Evolutionary conservation across 495 filamentous ascomycete species (phyloP), one percentile per base, ranked within the genome.

Genomic region (Oleoguttula mirabilis): DNA sequence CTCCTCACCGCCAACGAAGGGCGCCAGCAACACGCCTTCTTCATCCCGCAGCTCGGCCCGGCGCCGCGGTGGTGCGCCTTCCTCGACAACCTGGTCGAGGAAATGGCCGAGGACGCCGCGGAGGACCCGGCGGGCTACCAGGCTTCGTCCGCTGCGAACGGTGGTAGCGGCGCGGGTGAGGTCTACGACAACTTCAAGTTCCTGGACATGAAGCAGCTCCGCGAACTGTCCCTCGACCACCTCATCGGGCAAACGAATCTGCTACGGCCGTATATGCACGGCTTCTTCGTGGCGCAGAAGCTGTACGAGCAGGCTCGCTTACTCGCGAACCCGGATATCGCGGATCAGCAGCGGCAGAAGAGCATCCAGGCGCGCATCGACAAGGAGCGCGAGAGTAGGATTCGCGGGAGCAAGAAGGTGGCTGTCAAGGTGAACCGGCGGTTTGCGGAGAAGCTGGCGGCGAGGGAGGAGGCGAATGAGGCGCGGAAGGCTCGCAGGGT

Each of bases 151-250:
- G n/a, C n/a, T n/a, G n/a, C n/a, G n/a, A 7, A 7, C 7, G 25
- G 25, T 28, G 25, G 23, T 8, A 30, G 36, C 19, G 36, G 49
- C 14, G 72, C 60, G 25, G 77, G 80, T 24, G 76, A 87, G 47
- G 80, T 93, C 11, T 99, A 95, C 66, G 92, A 96, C 60, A 95
- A 96, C 60, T 96, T 83, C 74, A 95, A 94, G 60, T 96, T 99
- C 75, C 67, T 99, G 42, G 93, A 88, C 4, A 57, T 81, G 37
- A 75, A 81, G 23, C 83, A 96, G 62, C 71, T 98, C 21, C 76
- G 76, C 40, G 69, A 71, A 0, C 72, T 95, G 43, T 90, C 79
- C 54, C 61, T 95, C 32, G 82, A 82, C 24, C 88, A 95, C 59
- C 68, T 95, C 23, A 71, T 94, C 32, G 88, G 87, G 38, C 80